Percentiles rank a stretch among this genome's conserved stretches.
phyloP scores from a whole-genome alignment of 768 basidiomycete genomes.

The Podaxis sp. region DNA sequence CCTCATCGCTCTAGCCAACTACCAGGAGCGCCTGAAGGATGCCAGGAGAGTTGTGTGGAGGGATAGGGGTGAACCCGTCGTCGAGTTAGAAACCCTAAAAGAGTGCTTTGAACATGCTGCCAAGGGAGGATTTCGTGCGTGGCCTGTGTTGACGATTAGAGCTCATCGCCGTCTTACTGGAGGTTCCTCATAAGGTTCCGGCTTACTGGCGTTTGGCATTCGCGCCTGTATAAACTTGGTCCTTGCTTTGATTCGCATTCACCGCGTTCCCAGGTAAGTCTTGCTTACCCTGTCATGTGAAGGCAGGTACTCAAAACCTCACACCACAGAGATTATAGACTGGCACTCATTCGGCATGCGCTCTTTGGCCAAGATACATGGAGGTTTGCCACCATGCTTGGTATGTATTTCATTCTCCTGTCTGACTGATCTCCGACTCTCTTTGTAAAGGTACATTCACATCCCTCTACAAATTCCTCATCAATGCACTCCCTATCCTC shows the following conservation, averaged over 20 bases:
- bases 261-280: conserved; percentile 60
- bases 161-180: background rate
- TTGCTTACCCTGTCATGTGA: background rate
- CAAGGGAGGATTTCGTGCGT: conserved; percentile 68
- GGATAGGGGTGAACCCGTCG: conserved; percentile 72
- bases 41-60: conserved; percentile 82
- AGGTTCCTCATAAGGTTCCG: conserved; percentile 55
- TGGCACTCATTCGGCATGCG: conserved; percentile 71
- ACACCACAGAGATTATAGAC: conserved; percentile 48
- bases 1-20: conserved; percentile 78
- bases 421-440: background rate
- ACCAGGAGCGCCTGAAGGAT: conserved; percentile 68
- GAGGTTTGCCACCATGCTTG: conserved; percentile 86
- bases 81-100: conserved; percentile 56
- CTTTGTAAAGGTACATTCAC: conserved; percentile 60
- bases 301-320: background rate
- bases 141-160: background rate
- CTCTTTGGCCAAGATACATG: conserved; percentile 81
- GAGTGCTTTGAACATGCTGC: conserved; percentile 70
- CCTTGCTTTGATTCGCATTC: conserved; percentile 68
- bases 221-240: conserved; percentile 82
- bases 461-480: conserved; percentile 70
- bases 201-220: conserved; percentile 73
- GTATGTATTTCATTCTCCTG: conserved; percentile 34
- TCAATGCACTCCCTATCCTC: conserved; percentile 74